Conservation (phyloP, 805 yeast species). For the Cyberlindnera petersonii region DNA sequence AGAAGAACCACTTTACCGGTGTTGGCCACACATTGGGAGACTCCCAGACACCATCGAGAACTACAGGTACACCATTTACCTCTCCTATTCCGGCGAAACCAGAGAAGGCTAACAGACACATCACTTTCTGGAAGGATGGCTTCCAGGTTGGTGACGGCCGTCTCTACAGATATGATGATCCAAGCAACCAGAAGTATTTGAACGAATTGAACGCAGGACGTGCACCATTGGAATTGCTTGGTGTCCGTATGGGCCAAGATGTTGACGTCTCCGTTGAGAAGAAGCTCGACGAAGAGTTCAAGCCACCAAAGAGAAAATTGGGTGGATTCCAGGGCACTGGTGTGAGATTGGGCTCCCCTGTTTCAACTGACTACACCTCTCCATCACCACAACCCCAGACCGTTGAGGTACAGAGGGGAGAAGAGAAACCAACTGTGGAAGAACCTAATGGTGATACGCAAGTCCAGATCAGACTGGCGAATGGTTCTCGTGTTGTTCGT, state of each 20-base stretch:
- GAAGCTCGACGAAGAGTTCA: conserved; percentile 76
- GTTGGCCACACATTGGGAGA: conserved; percentile 40
- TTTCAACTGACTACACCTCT: conserved; percentile 58
- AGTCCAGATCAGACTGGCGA: conserved; percentile 80
- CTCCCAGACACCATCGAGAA: conserved; percentile 30
- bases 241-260: conserved; percentile 85
- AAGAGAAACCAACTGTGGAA: conserved; percentile 21
- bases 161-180: conserved; percentile 85
- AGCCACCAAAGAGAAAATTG: conserved; percentile 55
- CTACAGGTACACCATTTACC: conserved; percentile 30
- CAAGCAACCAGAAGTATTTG: conserved; percentile 74
- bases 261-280: conserved; percentile 87
- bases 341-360: conserved; percentile 83
- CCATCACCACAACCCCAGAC: conserved; percentile 11
- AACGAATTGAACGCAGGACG: conserved; percentile 82
- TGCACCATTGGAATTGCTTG: conserved; percentile 80
- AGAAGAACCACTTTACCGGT: conserved; percentile 30
- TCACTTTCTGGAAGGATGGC: conserved; percentile 96
- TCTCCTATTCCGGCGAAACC: conserved; percentile 29
- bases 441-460: conserved; percentile 56
- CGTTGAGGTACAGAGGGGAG: not conserved
- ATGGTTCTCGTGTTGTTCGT: conserved; percentile 66
- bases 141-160: conserved; percentile 93
- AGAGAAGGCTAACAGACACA: conserved; percentile 66
- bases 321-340: conserved; percentile 81